Conservation (phyloP, 768 basidiomycete genomes). For the Boletus sp. region DNA sequence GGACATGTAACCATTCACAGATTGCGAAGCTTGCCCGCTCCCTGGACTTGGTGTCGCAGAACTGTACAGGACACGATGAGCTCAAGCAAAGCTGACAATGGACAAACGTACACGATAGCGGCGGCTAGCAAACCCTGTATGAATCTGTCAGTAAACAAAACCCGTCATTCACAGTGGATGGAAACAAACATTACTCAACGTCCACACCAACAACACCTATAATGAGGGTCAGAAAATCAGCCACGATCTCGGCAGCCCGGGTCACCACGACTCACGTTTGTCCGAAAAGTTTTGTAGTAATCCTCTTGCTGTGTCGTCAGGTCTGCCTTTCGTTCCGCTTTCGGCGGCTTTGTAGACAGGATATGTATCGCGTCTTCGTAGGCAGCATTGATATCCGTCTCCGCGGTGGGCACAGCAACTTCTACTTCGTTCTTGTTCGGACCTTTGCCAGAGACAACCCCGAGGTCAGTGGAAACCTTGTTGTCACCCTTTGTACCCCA, state of each 20-base stretch:
- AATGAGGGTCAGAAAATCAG: slow-evolving; percentile 12
- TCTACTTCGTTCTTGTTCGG: slow-evolving; percentile 78
- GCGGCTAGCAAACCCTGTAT: slow-evolving; percentile 67
- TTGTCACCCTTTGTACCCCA: slow-evolving; percentile 98
- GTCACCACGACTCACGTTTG: slow-evolving; percentile 52
- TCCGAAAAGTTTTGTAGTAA: slow-evolving; percentile 86
- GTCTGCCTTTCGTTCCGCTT: slow-evolving; percentile 63
- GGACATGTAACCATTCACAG: slow-evolving; percentile 84
- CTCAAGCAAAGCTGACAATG: not conserved
- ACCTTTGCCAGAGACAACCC: slow-evolving; percentile 63
- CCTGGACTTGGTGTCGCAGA: slow-evolving; percentile 50
- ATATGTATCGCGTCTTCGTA: slow-evolving; percentile 92
- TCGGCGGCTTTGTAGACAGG: slow-evolving; percentile 73
- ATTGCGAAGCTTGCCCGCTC: slow-evolving; percentile 41
- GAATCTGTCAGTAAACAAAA: slow-evolving; percentile 10
- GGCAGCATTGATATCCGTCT: slow-evolving; percentile 84
- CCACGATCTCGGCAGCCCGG: not conserved
- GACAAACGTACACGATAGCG: slow-evolving; percentile 60
- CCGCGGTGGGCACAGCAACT: slow-evolving; percentile 77
- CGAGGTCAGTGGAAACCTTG: slow-evolving; percentile 80
- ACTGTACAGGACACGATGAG: slow-evolving; percentile 2
- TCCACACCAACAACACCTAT: slow-evolving; percentile 82
- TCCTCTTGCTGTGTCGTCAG: slow-evolving; percentile 68
- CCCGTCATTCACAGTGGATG: slow-evolving; percentile 18
- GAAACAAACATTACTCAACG: slow-evolving; percentile 68